These are phyloP conservation scores for Arthroderma uncinatum DNA, from an alignment of 2,329 filamentous ascomycete species.

Conservation along the genomic window DNA sequence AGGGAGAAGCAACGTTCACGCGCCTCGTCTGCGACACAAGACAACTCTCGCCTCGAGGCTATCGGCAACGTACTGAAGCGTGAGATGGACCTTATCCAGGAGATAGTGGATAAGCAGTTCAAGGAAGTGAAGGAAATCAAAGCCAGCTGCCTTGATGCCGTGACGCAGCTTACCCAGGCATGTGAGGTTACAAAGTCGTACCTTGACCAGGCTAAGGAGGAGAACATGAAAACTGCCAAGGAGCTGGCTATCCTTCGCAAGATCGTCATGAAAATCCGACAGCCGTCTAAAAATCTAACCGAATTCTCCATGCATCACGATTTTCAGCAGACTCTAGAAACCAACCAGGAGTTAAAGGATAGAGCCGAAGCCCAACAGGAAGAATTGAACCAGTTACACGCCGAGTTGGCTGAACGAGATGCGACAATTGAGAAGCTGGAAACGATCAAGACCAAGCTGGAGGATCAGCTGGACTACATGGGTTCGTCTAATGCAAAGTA, in stretches of 20 bases:
- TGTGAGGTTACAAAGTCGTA: background rate
- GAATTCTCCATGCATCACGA: constrained; percentile 4
- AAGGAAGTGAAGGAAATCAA: background rate
- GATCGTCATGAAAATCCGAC: background rate
- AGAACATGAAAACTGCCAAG: constrained; percentile 4
- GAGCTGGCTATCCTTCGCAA: constrained; percentile 4
- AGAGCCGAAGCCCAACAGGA: background rate
- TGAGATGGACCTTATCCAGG: constrained; percentile 3
- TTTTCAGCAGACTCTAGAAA: background rate
- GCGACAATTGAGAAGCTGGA: background rate
- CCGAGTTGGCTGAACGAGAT: background rate
- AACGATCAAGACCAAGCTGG: background rate
- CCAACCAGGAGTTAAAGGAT: constrained; percentile 1
- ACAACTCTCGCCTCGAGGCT: background rate
- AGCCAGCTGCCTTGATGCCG: background rate
- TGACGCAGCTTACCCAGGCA: background rate
- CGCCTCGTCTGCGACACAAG: background rate
- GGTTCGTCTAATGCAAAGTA: background rate
- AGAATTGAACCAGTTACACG: background rate
- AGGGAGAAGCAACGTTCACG: background rate
- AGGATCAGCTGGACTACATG: background rate
- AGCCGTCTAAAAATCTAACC: background rate
- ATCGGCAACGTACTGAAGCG: background rate
- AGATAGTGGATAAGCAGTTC: background rate
- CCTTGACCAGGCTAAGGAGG: background rate